These are phyloP conservation scores for Chlorella sp. DNA, from an alignment of 139 green algal genomes.

Conservation along the genomic window DNA sequence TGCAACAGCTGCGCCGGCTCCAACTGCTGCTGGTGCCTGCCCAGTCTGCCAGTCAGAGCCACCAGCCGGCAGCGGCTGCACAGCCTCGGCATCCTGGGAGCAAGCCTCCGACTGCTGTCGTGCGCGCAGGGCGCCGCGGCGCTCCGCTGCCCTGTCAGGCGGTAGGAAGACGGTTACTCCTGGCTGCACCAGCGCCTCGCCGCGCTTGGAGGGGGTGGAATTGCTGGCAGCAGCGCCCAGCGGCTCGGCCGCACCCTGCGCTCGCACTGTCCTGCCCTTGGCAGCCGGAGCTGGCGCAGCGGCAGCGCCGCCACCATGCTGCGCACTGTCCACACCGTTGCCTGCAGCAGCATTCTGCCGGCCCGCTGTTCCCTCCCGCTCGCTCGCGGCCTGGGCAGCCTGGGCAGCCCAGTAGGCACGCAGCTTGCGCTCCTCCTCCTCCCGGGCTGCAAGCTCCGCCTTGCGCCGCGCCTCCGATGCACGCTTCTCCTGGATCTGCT, in stretches of 20 bases:
- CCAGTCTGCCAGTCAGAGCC: neutral
- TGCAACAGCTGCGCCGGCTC: constrained; percentile 2
- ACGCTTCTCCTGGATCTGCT: constrained; percentile 26
- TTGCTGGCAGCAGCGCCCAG: no score
- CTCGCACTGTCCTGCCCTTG: neutral
- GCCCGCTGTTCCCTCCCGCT: neutral
- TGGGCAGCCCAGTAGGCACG: constrained; percentile 21
- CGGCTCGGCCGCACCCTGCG: neutral
- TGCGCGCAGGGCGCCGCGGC: neutral
- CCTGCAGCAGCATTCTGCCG: no score
- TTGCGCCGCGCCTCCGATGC: constrained; percentile 2
- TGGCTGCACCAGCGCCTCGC: constrained; percentile 22
- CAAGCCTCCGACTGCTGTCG: neutral
- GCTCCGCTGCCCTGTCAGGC: constrained; percentile 22
- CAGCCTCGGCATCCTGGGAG: neutral
- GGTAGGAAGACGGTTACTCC: constrained; percentile 24
- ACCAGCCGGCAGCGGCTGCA: neutral
- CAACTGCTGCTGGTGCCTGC: neutral
- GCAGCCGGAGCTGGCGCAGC: neutral
- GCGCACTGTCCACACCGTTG: no score
- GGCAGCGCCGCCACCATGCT: no score
- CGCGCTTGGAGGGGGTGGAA: neutral
- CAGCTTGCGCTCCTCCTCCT: constrained; percentile 30
- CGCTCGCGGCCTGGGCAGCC: neutral
- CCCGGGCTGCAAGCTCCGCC: constrained; percentile 3